Percentiles rank a stretch among this genome's conserved stretches.
Conservation (phyloP, 1,284 basidiomycete species). For the Malassezia furfur region DNA sequence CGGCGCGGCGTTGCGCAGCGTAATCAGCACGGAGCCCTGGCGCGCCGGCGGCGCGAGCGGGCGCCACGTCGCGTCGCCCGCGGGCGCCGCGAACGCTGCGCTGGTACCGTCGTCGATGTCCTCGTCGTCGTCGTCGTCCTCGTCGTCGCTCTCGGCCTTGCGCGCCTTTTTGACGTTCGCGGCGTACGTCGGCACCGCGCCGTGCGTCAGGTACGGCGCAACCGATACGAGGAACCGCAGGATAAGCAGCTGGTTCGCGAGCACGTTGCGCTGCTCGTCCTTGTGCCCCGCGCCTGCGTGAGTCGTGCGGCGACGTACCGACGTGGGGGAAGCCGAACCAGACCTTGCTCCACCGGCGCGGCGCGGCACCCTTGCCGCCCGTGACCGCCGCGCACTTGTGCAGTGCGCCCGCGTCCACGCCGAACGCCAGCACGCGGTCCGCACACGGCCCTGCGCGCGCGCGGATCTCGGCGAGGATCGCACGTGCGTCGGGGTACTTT, state of each 20-base stretch:
- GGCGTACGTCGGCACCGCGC: slow-evolving; percentile 25
- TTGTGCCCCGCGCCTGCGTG: slow-evolving; percentile 73
- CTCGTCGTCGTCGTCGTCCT: slow-evolving; percentile 17
- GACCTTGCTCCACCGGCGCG: slow-evolving; percentile 62
- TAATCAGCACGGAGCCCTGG: slow-evolving; percentile 64
- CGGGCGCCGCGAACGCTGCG: not conserved
- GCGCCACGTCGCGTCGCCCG: slow-evolving; percentile 49
- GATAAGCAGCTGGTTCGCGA: slow-evolving; percentile 79
- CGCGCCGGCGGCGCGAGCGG: slow-evolving; percentile 44
- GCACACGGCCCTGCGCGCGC: slow-evolving; percentile 36
- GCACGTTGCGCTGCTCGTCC: slow-evolving; percentile 86
- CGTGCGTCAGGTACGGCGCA: slow-evolving; percentile 55
- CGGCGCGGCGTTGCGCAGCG: slow-evolving; percentile 73
- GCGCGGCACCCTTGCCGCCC: slow-evolving; percentile 11
- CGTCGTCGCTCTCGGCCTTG: slow-evolving; percentile 17
- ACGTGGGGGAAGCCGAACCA: slow-evolving; percentile 96
- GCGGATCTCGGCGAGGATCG: slow-evolving; percentile 54
- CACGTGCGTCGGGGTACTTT: slow-evolving; percentile 73
- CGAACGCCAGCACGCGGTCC: slow-evolving; percentile 68
- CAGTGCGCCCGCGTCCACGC: slow-evolving; percentile 71
- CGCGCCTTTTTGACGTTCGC: slow-evolving; percentile 12
- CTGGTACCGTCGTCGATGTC: not conserved
- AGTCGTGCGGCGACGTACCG: slow-evolving; percentile 1
- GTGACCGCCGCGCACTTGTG: slow-evolving; percentile 54
- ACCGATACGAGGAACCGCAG: slow-evolving; percentile 73